Base-by-base conservation (phyloP, 805 yeast species). In the Lipomyces japonicus region DNA sequence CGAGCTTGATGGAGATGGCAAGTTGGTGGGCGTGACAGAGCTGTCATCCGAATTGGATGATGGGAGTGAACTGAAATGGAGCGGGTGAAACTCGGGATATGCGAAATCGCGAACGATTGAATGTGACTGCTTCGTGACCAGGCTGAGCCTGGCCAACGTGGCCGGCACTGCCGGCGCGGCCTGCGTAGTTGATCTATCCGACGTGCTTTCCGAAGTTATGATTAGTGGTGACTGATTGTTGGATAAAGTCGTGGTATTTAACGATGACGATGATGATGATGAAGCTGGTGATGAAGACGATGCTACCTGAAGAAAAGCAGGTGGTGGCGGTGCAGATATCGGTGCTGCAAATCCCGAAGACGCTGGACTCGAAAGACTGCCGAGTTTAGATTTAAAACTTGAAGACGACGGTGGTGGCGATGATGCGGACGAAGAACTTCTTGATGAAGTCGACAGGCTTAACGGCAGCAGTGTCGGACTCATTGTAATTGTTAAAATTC, bases 101-200 rank as follows among this genome's bases (percentile, higher is more conserved):
- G 90, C 97, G 71, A 79, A 91, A 68, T 91, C 97, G 55, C 81
- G 80, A 18, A 87, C 50, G 41, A 39, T 21, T 16, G 43, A 34
- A 35, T 39, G 30, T 16, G 43, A 39, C 23, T 16, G 26, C 16
- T 24, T 16, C 43, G 31, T n/a, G 43, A 25, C 19, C n/a, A 12
- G 7, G 31, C 31, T 28, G 31, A 7, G 7, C 10, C 31, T 28
- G 12, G 7, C 12, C 10, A 28, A 28, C 12, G 7, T 12, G 31
- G 31, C 10, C 12, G 31, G 10, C 31, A 7, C 12, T 28, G 12
- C 10, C 31, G 31, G 31, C 31, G 31, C 7, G 7, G 31, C 10
- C 31, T 28, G 31, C 12, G 31, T 10, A 28, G 32, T 10, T 28
- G 32, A 28, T 28, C 14, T 10, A 14, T 10, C 10, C 12, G 32